Evolutionary conservation across 202 grass and related monocot species (phyloP), one percentile per base, ranked within the genome.

Genomic region (Panicum virgatum): DNA sequence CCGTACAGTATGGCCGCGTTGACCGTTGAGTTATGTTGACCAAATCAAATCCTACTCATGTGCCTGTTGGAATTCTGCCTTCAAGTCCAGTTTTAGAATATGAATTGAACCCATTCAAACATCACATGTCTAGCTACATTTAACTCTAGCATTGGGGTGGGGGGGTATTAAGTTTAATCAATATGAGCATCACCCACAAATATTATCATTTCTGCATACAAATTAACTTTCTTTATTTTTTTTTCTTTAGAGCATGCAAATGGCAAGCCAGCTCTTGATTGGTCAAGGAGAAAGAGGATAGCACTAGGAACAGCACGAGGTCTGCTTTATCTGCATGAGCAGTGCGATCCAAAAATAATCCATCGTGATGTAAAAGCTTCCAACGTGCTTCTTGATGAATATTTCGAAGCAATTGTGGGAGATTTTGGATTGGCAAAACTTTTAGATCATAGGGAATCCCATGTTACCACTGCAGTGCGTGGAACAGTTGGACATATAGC

Each of bases 281-380:
- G 96, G 96, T 80, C 92, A 34, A 95, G 93, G 69, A 81, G 96
- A 77, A 98, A 94, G 74, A 85, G 85, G 67, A 95, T 98, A 87
- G 96, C 96, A 16, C 86, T 98, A 44, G 96, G 96, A 65, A 98
- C 96, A 43, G 92, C 90, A 50, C 66, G 96, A 57, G 96, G 96
- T 67, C 69, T 98, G 11, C 88, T 98, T 29, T 98, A 98, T 61
- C 76, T 98, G 69, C 96, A 98, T 2, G 96, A 98, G 47, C 96
- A 98, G 40, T 94, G 94, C 48, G 94, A 97, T 67, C 94, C 94
- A 64, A 97, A 97, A 67, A 97, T 97, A 48, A 97, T 98, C 19
- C 96, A 98, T 62, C 90, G 96, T 29, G 96, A 98, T 70, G 96
- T 98, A 75, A 98, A 98, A 85, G 96, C 96, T 12, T 94, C 96